These are phyloP conservation scores for Penicillium ochrochloron DNA, from an alignment of 495 filamentous ascomycete genomes.

Conservation along the genomic window DNA sequence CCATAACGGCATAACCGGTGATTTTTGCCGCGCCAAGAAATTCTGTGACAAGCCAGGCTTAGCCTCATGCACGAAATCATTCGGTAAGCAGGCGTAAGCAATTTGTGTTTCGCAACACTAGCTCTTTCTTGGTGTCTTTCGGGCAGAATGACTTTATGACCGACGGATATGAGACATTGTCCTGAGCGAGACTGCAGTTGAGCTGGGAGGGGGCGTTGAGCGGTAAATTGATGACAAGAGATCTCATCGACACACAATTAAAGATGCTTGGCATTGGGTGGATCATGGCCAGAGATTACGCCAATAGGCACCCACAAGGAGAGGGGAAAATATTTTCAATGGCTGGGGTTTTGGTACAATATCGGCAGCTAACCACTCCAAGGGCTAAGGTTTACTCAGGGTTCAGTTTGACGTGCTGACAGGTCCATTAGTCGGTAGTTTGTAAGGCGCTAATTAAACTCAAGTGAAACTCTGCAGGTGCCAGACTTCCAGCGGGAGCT, in stretches of 20 bases:
- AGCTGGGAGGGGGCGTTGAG: not conserved
- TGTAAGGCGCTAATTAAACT: constrained; percentile 18
- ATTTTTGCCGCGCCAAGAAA: not conserved
- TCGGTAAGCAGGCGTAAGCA: constrained; percentile 9
- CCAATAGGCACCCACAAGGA: not conserved
- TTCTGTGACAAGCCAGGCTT: not conserved
- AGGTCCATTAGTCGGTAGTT: constrained; percentile 14
- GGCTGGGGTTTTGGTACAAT: constrained; percentile 9
- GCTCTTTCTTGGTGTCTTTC: too few relatives aligned
- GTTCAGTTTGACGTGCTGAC: constrained; percentile 20
- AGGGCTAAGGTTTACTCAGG: not conserved
- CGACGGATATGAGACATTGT: not conserved
- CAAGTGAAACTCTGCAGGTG: constrained; percentile 9
- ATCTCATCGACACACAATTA: not conserved
- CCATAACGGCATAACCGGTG: not conserved
- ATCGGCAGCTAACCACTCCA: constrained; percentile 5
- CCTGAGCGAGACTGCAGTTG: too few relatives aligned
- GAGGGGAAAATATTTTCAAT: not conserved
- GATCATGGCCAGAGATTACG: not conserved
- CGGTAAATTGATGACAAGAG: not conserved
- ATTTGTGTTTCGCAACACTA: not conserved
- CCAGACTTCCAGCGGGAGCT: not conserved
- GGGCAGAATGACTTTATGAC: not conserved
- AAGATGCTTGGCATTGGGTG: not conserved
- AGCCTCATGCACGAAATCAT: not conserved